Evolutionary conservation across 2,329 filamentous ascomycete species (phyloP).

Genomic region (Colletotrichum liriopes): DNA sequence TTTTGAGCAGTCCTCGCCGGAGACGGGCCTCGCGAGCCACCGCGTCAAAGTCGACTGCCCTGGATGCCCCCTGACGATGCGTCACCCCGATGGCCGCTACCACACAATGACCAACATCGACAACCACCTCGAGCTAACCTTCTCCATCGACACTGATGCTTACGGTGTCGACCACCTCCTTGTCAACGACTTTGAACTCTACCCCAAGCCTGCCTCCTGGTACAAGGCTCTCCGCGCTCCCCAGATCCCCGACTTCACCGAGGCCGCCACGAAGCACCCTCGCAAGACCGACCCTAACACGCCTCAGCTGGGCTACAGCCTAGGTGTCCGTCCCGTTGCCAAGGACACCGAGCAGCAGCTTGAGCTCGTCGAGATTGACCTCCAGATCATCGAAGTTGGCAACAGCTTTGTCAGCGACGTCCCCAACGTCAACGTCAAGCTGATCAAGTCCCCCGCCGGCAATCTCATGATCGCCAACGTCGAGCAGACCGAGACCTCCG

Average conservation of each 20-base stretch:
- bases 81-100: conserved; percentile 47
- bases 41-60: conserved; percentile 67
- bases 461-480: conserved; percentile 70
- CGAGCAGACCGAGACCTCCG: conserved; percentile 53
- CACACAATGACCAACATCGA: conserved; percentile 47
- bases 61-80: conserved; percentile 63
- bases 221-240: conserved; percentile 61
- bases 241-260: conserved; percentile 57
- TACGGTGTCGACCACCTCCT: conserved; percentile 62
- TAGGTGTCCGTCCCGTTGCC: conserved; percentile 60
- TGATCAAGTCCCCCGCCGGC: conserved; percentile 72
- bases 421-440: conserved; percentile 70
- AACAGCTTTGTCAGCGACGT: conserved; percentile 68
- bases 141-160: conserved; percentile 64
- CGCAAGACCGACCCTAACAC: conserved; percentile 50
- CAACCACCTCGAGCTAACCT: conserved; percentile 67
- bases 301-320: conserved; percentile 65
- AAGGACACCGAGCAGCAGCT: conserved; percentile 67
- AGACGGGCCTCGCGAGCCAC: conserved; percentile 54
- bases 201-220: conserved; percentile 66
- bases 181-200: conserved; percentile 74
- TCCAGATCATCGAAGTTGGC: conserved; percentile 75
- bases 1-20: conserved; percentile 44
- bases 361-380: conserved; percentile 67
- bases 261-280: conserved; percentile 50